Evolutionary conservation across 495 filamentous ascomycete species (phyloP), one percentile per base, ranked within the genome.

Genomic region (Coniosporium apollinis): DNA sequence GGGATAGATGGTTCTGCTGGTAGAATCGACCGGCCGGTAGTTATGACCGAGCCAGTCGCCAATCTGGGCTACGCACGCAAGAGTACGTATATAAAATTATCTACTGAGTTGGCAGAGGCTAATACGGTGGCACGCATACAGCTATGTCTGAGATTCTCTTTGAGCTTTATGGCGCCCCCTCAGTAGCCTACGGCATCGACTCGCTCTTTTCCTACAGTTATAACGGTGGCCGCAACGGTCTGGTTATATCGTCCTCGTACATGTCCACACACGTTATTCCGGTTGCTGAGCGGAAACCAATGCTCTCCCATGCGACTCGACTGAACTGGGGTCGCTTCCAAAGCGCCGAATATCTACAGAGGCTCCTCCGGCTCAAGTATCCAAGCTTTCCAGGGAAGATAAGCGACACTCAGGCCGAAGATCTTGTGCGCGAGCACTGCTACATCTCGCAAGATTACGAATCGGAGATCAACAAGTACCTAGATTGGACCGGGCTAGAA

Each of bases 81-180:
- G 59, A 82, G 85, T 92, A 56, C 41, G 76, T 63, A 32, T 7
- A 7, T 32, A 17, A 5, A 11, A 16, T 10, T 18, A 10, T 18
- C 9, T 19, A 6, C 14, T 2, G 16, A 18, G 15, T 37, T 37
- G 32, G 30, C 38, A 48, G 53, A 44, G 30, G 26, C 34, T 6
- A 30, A 18, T 18, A 37, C 2, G 16, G 14, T 15, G 33, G 28
- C 13, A 13, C 19, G 13, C 21, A 20, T 21, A 22, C 44, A 94
- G 84, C 82, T 44, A 94, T 96, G 84, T 89, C 79, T 38, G 89
- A 97, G 55, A 82, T 96, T 37, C 62, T 97, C 16, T 97, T 94
- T 56, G 89, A 97, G 49, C 85, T 79, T 59, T 97, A 96, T 60
- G 68, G 67, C 28, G 85, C 79, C 4, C 86, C 91, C 0, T 81